Percentiles rank a stretch among this genome's conserved stretches.
phyloP scores from a whole-genome alignment of 106 monocot species.

The Dioscorea alata region DNA sequence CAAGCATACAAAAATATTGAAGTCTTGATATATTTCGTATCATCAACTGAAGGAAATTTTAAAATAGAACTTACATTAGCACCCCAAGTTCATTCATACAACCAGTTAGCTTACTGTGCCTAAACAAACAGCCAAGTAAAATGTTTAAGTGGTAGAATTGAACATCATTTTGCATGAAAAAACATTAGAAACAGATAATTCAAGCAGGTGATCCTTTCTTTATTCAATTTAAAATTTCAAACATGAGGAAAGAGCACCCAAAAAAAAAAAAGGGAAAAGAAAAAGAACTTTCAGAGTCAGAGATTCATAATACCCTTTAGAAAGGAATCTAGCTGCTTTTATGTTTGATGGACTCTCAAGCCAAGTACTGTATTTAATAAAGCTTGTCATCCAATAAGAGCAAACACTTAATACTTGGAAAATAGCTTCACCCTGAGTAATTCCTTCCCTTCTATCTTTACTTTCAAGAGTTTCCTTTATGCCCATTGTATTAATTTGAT shows the following conservation, averaged over 20 bases:
- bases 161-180: neutral
- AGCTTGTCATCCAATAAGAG: slow-evolving; percentile 92
- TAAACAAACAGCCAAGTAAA: slow-evolving; percentile 15
- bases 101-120: slow-evolving; percentile 69
- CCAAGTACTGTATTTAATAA: slow-evolving; percentile 92
- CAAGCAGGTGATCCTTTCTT: neutral
- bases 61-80: slow-evolving; percentile 40
- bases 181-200: no score
- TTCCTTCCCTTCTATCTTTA: slow-evolving; percentile 33
- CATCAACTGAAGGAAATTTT: neutral
- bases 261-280: neutral
- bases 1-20: neutral
- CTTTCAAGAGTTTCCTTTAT: slow-evolving; percentile 26
- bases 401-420: slow-evolving; percentile 69
- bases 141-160: slow-evolving; percentile 6
- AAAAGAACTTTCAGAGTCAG: slow-evolving; percentile 2
- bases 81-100: slow-evolving; percentile 48
- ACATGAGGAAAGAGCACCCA: neutral
- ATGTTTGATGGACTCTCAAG: slow-evolving; percentile 90
- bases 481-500: slow-evolving; percentile 26
- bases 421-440: slow-evolving; percentile 42
- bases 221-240: neutral
- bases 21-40: no score
- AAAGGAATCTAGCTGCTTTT: slow-evolving; percentile 90
- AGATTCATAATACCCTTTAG: slow-evolving; percentile 56